These are phyloP conservation scores for Fusarium luffae DNA, from an alignment of 2,329 filamentous ascomycete genomes.

Conservation along the genomic window DNA sequence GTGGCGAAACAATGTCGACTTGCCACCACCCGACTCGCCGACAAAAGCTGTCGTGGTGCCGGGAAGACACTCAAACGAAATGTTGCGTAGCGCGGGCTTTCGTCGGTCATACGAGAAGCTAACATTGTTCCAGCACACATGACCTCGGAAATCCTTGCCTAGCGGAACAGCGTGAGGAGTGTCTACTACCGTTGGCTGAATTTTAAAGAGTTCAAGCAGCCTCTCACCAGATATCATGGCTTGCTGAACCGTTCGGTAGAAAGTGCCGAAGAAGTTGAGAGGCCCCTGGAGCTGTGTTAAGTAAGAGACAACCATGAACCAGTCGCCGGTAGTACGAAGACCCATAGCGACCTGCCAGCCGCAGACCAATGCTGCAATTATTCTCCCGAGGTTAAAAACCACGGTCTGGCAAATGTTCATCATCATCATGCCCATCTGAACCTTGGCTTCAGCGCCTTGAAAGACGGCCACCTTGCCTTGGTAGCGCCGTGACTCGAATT, in stretches of 20 bases:
- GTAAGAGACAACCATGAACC: conserved; percentile 79
- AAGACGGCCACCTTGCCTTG: conserved; percentile 75
- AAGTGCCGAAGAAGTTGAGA: conserved; percentile 90
- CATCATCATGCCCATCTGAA: conserved; percentile 79
- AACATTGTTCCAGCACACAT: conserved; percentile 88
- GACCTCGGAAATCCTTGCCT: conserved; percentile 73
- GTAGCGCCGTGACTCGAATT: conserved; percentile 81
- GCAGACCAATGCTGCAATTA: conserved; percentile 77
- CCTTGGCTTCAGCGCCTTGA: conserved; percentile 79
- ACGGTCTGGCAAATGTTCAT: conserved; percentile 86
- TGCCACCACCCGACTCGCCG: conserved; percentile 95
- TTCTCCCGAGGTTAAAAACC: conserved; percentile 81
- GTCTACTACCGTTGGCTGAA: conserved; percentile 91
- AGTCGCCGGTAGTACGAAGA: conserved; percentile 73
- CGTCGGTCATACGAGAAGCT: conserved; percentile 90
- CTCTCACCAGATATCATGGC: conserved; percentile 98
- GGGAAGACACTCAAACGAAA: conserved; percentile 86
- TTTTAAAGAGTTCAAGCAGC: conserved; percentile 95
- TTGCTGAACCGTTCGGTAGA: conserved; percentile 95
- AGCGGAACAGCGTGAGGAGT: conserved; percentile 72
- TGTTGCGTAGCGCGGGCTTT: conserved; percentile 83
- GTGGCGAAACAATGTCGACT: conserved; percentile 94
- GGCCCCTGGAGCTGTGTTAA: conserved; percentile 83
- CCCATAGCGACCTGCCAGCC: conserved; percentile 80
- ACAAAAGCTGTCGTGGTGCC: conserved; percentile 97